Evolutionary conservation across 805 yeast genomes (phyloP).

Genomic region (Kazachstania kunashirensis): DNA sequence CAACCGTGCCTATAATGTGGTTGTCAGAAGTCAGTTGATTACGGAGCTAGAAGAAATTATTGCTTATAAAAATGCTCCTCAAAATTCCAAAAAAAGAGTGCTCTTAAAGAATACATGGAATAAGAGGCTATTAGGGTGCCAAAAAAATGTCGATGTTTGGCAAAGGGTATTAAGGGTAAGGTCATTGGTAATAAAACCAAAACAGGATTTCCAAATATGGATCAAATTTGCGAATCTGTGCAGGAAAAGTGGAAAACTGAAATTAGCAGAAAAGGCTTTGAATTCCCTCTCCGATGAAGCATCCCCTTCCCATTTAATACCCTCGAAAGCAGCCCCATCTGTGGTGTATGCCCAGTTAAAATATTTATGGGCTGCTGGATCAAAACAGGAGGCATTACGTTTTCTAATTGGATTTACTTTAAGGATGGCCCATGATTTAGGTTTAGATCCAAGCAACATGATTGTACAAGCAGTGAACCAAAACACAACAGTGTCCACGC

Average conservation of each 20-base stretch:
- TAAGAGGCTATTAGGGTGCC: slow-evolving; percentile 80
- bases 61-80: slow-evolving; percentile 72
- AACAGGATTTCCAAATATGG: slow-evolving; percentile 96
- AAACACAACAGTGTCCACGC: slow-evolving; percentile 34
- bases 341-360: slow-evolving; percentile 93
- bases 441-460: slow-evolving; percentile 74
- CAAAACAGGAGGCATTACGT: slow-evolving; percentile 70
- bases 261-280: slow-evolving; percentile 83
- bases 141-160: slow-evolving; percentile 94
- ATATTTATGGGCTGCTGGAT: slow-evolving; percentile 93
- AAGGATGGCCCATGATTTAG: slow-evolving; percentile 77
- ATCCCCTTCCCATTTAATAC: slow-evolving; percentile 33
- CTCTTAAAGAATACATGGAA: slow-evolving; percentile 87
- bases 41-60: slow-evolving; percentile 93
- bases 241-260: slow-evolving; percentile 81
- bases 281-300: slow-evolving; percentile 59
- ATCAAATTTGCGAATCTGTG: slow-evolving; percentile 92
- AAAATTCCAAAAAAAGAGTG: slow-evolving; percentile 65
- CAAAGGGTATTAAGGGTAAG: slow-evolving; percentile 88
- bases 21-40: slow-evolving; percentile 91
- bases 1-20: slow-evolving; percentile 90
- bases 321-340: slow-evolving; percentile 83
- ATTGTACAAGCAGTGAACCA: slow-evolving; percentile 80
- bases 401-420: slow-evolving; percentile 85
- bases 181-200: slow-evolving; percentile 86